Base-by-base conservation (phyloP, 2,329 filamentous ascomycete genomes). In the Ophiocordyceps sinensis region DNA sequence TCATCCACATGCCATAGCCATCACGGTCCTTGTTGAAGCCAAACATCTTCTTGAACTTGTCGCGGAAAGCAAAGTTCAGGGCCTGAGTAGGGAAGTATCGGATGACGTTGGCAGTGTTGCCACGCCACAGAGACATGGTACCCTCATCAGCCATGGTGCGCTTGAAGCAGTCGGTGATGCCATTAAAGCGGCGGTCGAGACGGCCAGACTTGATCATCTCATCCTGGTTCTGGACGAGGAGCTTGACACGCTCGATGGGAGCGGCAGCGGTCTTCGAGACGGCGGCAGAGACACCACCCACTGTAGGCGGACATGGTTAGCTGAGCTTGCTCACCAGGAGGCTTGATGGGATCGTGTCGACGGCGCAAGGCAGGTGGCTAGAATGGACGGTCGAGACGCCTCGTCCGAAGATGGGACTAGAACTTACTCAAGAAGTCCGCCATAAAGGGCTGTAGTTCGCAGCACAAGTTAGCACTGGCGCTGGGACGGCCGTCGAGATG, bases 11-110 rank as follows among this genome's bases (percentile, higher is more conserved):
- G 66, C 72, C 76, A 71, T 98, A 98, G 63, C 91, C 91, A 69
- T 98, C 91, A 73, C 82, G 82, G 51, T 98, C 91, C 85, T 96
- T 96, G 87, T 96, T 98, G 87, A 86, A 98, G 66, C 86, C 85
- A 82, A 98, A 98, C 88, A 98, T 93, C 65, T 83, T 78, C 87
- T 98, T 98, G 87, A 95, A 98, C 82, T 93, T 95, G 73, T 98
- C 91, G 71, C 91, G 91, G 91, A 98, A 98, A 68, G 91, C 91
- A 66, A 98, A 98, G 88, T 98, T 98, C 69, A 98, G 78, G 62
- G 91, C 91, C 81, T 98, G 91, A 69, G 91, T 98, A 59, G 91
- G 91, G 86, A 98, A 98, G 79, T 98, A 98, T 84, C 91, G 91
- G 79, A 98, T 94, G 71, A 98, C 91, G 83, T 98, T 98, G 86